Evolutionary conservation across 176 grass and related monocot genomes (phyloP), one percentile per base, ranked within the genome.

Genomic region (Otatea glauca): DNA sequence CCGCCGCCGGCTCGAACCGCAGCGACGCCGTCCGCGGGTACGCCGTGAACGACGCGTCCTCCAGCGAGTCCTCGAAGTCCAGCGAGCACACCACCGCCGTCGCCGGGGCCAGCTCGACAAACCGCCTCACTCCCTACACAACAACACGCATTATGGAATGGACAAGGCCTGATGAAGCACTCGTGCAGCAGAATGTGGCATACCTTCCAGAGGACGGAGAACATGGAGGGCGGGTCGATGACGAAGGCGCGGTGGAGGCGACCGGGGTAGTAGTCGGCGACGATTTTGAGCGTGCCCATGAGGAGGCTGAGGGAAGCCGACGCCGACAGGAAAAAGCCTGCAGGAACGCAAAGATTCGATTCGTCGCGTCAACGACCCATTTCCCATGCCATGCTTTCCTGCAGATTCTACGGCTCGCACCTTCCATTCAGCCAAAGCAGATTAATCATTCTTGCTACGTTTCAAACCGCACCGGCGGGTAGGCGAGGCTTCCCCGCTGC

Each of bases 171-270:
- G 27, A 55, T 21, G 4, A 17, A 55, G 18, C 20, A n/a, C 6
- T 21, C 63, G 42, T 29, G 25, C 75, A 45, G 18, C 48, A 56
- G 4, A 20, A 45, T 25, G 45, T 29, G 48, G 55, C 16, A 9
- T 84, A 99, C 97, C 97, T 99, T 99, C 97, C 97, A 99, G 69
- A 99, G 88, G 60, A 96, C 88, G 41, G 93, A 96, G 88, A 99
- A 99, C 81, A 99, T 79, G 10, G 97, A 94, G 1, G 97, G 97
- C 47, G 97, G 88, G 64, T 99, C 97, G 87, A 96, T 96, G 83
- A 94, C 86, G 94, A 99, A 99, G 45, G 93, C 90, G 70, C 91
- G 92, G 92, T 94, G 86, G 76, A 99, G 92, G 61, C 97, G 93
- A 64, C 89, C 89, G 25, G 97, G 93, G 81, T 99, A 96, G 84